Evolutionary conservation across 2,329 filamentous ascomycete species (phyloP).

Genomic region (Aspergillus jensenii): DNA sequence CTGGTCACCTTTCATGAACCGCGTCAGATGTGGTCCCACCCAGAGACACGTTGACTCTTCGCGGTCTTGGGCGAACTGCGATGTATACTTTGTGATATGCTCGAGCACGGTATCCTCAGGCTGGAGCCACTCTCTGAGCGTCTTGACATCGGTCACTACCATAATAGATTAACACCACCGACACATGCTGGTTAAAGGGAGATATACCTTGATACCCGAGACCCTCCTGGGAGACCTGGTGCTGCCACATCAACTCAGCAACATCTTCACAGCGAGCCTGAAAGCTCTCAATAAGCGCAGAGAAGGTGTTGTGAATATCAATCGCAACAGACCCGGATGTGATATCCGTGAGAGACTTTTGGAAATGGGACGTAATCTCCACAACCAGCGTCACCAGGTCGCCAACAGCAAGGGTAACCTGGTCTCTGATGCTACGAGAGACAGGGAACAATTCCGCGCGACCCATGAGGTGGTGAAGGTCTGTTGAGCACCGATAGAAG

Average conservation of each 20-base stretch:
- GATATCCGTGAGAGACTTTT: constrained; percentile 23
- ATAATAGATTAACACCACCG: no score
- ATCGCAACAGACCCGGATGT: constrained; percentile 29
- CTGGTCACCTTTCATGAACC: constrained; percentile 49
- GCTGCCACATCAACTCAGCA: constrained; percentile 41
- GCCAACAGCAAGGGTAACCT: constrained; percentile 41
- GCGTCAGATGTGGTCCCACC: constrained; percentile 50
- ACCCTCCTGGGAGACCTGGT: constrained; percentile 35
- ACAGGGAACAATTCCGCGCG: constrained; percentile 49
- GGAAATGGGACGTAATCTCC: constrained; percentile 37
- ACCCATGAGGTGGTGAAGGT: constrained; percentile 45
- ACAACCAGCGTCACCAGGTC: constrained; percentile 35
- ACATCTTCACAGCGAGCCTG: constrained; percentile 34
- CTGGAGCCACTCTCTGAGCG: constrained; percentile 39
- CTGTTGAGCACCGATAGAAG: constrained; percentile 50
- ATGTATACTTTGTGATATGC: constrained; percentile 47
- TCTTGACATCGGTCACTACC: constrained; percentile 29
- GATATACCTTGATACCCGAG: neutral
- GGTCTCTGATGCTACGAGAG: constrained; percentile 48
- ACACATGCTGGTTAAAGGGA: no score
- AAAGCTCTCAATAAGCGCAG: constrained; percentile 36
- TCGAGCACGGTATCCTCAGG: constrained; percentile 49
- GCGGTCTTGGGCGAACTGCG: constrained; percentile 41
- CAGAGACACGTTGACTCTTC: constrained; percentile 57
- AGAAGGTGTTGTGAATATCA: constrained; percentile 40